Evolutionary conservation across 2,329 filamentous ascomycete genomes (phyloP), one percentile per base, ranked within the genome.

Genomic region (Hymenoscyphus repandus): DNA sequence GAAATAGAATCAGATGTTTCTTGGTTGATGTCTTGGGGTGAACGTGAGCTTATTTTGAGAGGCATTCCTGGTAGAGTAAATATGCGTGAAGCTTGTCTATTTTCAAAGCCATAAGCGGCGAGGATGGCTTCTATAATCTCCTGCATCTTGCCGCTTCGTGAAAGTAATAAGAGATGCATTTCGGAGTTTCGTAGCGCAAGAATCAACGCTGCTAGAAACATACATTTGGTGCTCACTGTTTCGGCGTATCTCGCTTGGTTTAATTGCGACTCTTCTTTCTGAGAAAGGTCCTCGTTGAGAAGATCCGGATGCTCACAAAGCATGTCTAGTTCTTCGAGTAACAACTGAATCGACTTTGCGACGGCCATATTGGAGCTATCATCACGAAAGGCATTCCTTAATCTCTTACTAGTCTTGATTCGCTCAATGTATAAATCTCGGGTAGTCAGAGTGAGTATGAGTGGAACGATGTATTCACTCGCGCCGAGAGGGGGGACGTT

Each of bases 141-240:
- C 37, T 79, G 65, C 6, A 79, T 66, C 30, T 71, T 69, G 9
- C 72, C 71, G 5, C 75, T 72, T 17, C 75, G 75, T 7, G 72
- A 76, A 10, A 85, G 60, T 20, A 85, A 72, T 12, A 82, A 65
- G 6, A 85, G 64, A 33, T 73, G 76, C 34, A 70, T 73, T 10
- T 74, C 68, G 11, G 68, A 63, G 13, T 68, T 64, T n/a, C 63
- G 60, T 10, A 82, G 61, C 7, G 65, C 60, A 17, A 74, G 67
- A 30, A 83, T 62, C 3, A 85, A 67, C 54, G 82, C 78, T 40
- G 72, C 75, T 5, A 83, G 59, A 57, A 85, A 85, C 31, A 72
- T 74, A 57, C 78, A 80, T 57, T 85, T 85, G 49, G 77, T 69
- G 63, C 81, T 84, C 9, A 78, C 75, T 47, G 75, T 75, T 49